Base-by-base conservation (phyloP, 768 basidiomycete genomes). In the Suillus luteus region DNA sequence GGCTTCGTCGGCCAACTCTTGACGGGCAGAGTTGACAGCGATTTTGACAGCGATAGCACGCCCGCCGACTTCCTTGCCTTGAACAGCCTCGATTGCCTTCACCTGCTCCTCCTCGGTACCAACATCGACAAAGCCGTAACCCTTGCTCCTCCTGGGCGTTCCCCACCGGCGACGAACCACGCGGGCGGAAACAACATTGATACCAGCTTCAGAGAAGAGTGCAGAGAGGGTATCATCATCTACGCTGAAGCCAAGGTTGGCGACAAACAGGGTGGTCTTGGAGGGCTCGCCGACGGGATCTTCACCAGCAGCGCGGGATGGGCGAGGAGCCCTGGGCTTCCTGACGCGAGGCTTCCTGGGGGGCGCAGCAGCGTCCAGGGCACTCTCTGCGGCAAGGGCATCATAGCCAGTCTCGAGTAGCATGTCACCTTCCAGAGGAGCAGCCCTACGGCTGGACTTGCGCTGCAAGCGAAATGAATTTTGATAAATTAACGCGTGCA, bases 61-160 rank as follows among this genome's bases (percentile, higher is more conserved):
- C 59, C 93, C 95, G 54, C 86, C 88, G 62, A 99, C 80, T 66
- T 96, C 90, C 77, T 93, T 93, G 75, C 93, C 95, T 70, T 95
- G 84, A 66, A 95, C 84, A 68, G 86, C 86, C 62, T 86, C 87
- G 66, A 99, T 90, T 60, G 95, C 96, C 81, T 95, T 94, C 76
- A 89, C 77, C 81, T 99, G 96, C 78, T 95, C 88, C 70, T 87
- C 91, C 77, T 95, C 90, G 69, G 81, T 81, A 65, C 91, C 93
- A 66, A 97, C 93, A 70, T 99, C 96, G 73, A 99, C 96, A 73
- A 99, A 99, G 60, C 95, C 96, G 77, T 96, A 99, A 62, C 96
- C 96, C 79, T 96, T 96, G 84, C 91, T 93, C 78, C 87, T 91
- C 76, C 90, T 86, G 72, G 90, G 90, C 49, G 86, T 85, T 4